These are phyloP conservation scores for Truncatella angustata DNA, from an alignment of 2,329 filamentous ascomycete genomes.

Conservation along the genomic window DNA sequence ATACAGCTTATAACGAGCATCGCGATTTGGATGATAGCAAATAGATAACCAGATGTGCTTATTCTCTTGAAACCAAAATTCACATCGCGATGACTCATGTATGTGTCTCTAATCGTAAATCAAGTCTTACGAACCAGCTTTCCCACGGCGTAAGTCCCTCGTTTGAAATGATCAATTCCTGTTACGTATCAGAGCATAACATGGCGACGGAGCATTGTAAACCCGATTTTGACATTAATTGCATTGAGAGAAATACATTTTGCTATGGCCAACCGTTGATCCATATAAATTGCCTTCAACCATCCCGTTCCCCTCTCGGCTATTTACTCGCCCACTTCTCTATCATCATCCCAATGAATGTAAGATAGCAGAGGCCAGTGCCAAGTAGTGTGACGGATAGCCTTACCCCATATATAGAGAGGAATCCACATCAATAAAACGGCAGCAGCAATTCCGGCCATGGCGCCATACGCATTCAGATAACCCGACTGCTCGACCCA, in stretches of 20 bases:
- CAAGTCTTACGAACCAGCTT: no score
- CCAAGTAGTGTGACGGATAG: constrained; percentile 45
- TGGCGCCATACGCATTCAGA: constrained; percentile 49
- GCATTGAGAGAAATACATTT: no score
- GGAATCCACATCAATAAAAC: constrained; percentile 48
- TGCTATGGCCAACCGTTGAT: neutral
- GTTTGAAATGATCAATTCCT: no score
- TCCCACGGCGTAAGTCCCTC: no score
- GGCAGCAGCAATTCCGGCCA: constrained; percentile 51
- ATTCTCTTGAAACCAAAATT: no score
- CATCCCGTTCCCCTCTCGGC: neutral
- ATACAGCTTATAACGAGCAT: constrained; percentile 20
- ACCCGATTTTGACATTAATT: no score
- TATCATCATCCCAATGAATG: constrained; percentile 49
- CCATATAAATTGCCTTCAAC: neutral
- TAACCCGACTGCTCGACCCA: constrained; percentile 54
- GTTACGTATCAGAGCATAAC: no score
- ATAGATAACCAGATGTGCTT: no score
- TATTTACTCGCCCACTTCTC: constrained; percentile 54
- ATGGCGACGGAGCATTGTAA: no score
- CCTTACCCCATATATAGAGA: constrained; percentile 51
- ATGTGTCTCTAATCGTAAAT: no score
- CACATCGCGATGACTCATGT: no score
- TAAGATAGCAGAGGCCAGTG: constrained; percentile 45
- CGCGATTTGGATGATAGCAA: no score